Evolutionary conservation across 805 yeast genomes (phyloP), one percentile per base, ranked within the genome.

Genomic region (Cyberlindnera suaveolens): DNA sequence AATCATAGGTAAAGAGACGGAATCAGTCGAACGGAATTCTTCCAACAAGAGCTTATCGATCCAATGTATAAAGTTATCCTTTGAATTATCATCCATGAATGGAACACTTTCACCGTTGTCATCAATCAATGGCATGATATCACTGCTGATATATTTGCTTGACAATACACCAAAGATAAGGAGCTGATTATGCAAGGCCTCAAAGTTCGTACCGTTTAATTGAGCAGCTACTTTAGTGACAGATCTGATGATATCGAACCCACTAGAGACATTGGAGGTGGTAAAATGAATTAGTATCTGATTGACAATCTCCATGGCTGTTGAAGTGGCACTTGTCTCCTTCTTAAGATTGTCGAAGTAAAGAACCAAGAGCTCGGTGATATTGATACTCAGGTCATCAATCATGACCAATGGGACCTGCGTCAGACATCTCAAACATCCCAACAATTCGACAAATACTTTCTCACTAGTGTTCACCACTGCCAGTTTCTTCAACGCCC

Each of bases 81-180:
- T 44, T 14, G 52, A 36, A 1, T 37, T 41, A 3, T 23, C 23
- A n/a, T 45, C 46, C 4, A 45, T 18, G 2, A 8, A 13, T 1
- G 45, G 20, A 1, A 16, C 38, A 3, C 17, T 35, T 3, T 31
- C 29, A 9, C 48, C 54, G 13, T 48, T 50, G n/a, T 43, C 50
- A 16, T 55, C 60, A 14, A 54, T 37, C 47, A 53, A 49, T n/a
- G 20, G 15, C 1, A 58, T 57, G 6, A 60, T 17, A 6, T 52
- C 50, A 36, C 55, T 53, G 32, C 55, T 48, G 3, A 78, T 51
- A 42, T 68, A 67, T 6, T 68, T 67, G 17, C 74, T 55, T 2
- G 70, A 60, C n/a, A 77, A 42, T 38, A 77, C 67, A 9, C 71
- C 52, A 47, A 80, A 77, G 3, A 71, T 50, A 5, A 66, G 49